Evolutionary conservation across 1,284 basidiomycete genomes (phyloP).

Genomic region (Cryptococcus amylolentus): DNA sequence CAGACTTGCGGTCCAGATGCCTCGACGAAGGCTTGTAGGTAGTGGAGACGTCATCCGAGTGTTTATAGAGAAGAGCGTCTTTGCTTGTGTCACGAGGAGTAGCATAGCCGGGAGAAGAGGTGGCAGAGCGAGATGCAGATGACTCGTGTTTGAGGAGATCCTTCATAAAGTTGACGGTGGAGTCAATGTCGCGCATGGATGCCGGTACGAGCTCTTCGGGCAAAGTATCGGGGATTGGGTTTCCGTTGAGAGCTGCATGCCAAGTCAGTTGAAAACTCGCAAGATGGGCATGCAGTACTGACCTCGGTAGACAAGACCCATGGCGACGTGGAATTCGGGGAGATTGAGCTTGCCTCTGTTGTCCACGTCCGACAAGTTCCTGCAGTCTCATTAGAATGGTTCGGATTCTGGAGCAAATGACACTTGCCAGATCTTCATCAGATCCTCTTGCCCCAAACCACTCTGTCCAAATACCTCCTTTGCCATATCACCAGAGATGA

Average conservation of each 20-base stretch:
- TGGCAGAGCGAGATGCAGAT: constrained; percentile 54
- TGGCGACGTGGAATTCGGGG: constrained; percentile 96
- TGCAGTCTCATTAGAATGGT: constrained; percentile 40
- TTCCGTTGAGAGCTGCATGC: constrained; percentile 77
- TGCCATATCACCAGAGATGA: constrained; percentile 81
- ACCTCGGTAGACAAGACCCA: constrained; percentile 97
- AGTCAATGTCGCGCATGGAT: constrained; percentile 84
- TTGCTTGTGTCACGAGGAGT: constrained; percentile 58
- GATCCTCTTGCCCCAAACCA: constrained; percentile 80
- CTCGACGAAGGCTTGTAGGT: constrained; percentile 82
- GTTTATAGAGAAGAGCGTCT: constrained; percentile 92
- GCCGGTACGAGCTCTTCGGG: constrained; percentile 89
- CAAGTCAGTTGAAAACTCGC: not conserved
- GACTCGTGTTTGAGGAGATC: constrained; percentile 85
- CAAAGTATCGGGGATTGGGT: constrained; percentile 78
- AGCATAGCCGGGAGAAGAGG: constrained; percentile 55
- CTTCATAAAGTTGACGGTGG: constrained; percentile 86
- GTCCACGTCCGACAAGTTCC: constrained; percentile 83
- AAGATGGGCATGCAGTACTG: constrained; percentile 43
- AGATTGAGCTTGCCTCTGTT: constrained; percentile 92
- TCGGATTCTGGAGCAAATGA: not conserved
- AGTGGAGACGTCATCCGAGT: constrained; percentile 60
- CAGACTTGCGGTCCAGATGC: constrained; percentile 80
- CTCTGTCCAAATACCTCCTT: constrained; percentile 93
- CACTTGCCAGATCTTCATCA: constrained; percentile 88